Conservation (phyloP, 2,329 filamentous ascomycete genomes). For the Trichoderma gracile region DNA sequence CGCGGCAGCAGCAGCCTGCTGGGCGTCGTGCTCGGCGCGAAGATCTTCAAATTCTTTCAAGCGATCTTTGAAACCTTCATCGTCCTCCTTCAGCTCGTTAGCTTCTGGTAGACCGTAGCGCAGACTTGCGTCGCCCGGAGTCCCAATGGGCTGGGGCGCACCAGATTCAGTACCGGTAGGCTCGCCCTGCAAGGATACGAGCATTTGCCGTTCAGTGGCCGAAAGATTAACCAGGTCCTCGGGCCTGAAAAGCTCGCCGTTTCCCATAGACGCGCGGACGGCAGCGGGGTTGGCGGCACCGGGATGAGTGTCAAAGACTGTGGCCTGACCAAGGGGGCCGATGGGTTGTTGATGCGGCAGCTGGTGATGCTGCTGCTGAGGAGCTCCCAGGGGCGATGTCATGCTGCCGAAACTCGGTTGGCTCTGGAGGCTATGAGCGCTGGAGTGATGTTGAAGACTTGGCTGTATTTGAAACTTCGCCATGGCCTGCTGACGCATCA, state of each 20-base stretch:
- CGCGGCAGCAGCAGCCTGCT: constrained; percentile 39
- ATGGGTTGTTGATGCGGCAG: constrained; percentile 51
- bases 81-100: constrained; percentile 54
- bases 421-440: constrained; percentile 92
- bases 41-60: constrained; percentile 82
- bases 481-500: constrained; percentile 81
- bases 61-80: constrained; percentile 66
- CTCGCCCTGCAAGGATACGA: constrained; percentile 43
- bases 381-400: constrained; percentile 73
- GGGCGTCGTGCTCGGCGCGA: constrained; percentile 69
- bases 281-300: constrained; percentile 32
- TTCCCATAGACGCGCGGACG: constrained; percentile 35
- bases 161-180: constrained; percentile 29
- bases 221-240: constrained; percentile 72
- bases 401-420: constrained; percentile 97
- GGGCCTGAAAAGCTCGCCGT: constrained; percentile 60
- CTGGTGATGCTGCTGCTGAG: constrained; percentile 37
- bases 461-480: constrained; percentile 65
- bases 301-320: constrained; percentile 68
- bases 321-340: constrained; percentile 60
- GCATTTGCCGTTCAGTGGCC: constrained; percentile 54
- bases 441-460: constrained; percentile 85
- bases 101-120: constrained; percentile 52
- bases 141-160: constrained; percentile 44
- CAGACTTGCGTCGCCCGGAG: constrained; percentile 39